Conservation (phyloP, 2,329 filamentous ascomycete genomes). For the Fusarium acutatum region DNA sequence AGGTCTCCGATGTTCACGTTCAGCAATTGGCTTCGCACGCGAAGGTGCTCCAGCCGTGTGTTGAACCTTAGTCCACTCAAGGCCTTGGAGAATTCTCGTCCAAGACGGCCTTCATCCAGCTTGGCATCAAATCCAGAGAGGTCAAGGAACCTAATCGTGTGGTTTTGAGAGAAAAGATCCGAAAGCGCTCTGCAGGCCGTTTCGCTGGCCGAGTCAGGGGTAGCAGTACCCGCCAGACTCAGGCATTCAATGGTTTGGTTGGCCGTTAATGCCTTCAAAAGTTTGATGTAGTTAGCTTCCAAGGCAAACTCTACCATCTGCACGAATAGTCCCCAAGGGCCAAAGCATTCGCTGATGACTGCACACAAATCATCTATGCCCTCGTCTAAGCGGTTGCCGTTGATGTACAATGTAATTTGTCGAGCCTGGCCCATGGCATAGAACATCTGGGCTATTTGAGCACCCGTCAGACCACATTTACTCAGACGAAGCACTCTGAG, state of each 20-base stretch:
- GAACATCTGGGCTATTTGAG: constrained; percentile 60
- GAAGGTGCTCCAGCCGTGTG: constrained; percentile 57
- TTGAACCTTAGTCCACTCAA: constrained; percentile 58
- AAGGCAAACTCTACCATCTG: constrained; percentile 66
- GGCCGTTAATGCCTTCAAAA: constrained; percentile 59
- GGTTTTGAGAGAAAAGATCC: constrained; percentile 61
- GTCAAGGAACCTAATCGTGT: constrained; percentile 61
- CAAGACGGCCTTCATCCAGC: constrained; percentile 65
- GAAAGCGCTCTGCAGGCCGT: constrained; percentile 59
- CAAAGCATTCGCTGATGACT: constrained; percentile 57
- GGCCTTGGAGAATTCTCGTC: constrained; percentile 60
- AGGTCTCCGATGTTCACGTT: constrained; percentile 63
- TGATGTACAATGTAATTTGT: constrained; percentile 59
- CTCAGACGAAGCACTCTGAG: constrained; percentile 59
- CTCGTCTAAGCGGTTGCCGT: constrained; percentile 62
- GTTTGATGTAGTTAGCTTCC: constrained; percentile 60
- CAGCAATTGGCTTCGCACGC: constrained; percentile 65
- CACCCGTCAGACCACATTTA: constrained; percentile 61
- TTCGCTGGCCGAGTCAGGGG: constrained; percentile 55
- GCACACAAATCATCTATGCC: constrained; percentile 60
- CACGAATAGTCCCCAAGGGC: constrained; percentile 60
- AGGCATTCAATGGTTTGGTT: constrained; percentile 61
- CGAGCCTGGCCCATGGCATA: constrained; percentile 58
- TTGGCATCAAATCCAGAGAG: constrained; percentile 66
- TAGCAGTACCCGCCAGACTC: constrained; percentile 63